Base-by-base conservation (phyloP, 106 monocot genomes). In the Chionographis japonica region DNA sequence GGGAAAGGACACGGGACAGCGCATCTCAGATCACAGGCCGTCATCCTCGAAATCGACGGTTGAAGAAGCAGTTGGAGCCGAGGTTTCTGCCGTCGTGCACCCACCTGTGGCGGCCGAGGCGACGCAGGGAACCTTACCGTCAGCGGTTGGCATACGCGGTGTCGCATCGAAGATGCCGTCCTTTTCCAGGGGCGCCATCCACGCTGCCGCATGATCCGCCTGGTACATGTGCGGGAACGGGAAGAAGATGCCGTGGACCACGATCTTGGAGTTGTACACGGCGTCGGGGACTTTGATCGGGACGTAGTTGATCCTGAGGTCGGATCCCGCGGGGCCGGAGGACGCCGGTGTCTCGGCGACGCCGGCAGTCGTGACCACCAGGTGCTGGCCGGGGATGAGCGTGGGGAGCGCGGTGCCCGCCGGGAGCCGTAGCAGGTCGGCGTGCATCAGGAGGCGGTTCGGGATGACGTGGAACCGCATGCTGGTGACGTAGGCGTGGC, bases 391-490 rank as follows among this genome's bases (percentile, higher is more conserved):
- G 18, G 12, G 74, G 4, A 74, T 68, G 13, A 80, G 74, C 19
- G 79, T 74, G 11, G 74, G 60, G 4, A 80, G 62, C 4, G 50
- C 53, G 8, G 74, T 74, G 13, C 79, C 74, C 4, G 41, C 57
- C 40, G 60, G 55, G 35, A 80, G 40, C 37, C 53, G 27, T 14
- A 52, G 16, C 12, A 80, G 79, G 41, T 74, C 79, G 49, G 56
- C 74, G 42, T 63, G 68, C 74, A 58, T 57, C 15, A 80, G 69
- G 15, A 62, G 62, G 15, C 68, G 53, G 54, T 74, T 46, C 11
- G 79, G 79, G 43, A 80, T 56, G 63, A 80, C 55, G 69, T 80
- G 79, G 68, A 62, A 80, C 54, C 69, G 17, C 27, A 80, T 63
- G 50, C 54, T 74, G 37, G 62, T 74, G 63, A 80, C 74, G 52